Evolutionary conservation across 352 stramenopile species (phyloP), one percentile per base, ranked within the genome.

Genomic region (Pythium volutum): DNA sequence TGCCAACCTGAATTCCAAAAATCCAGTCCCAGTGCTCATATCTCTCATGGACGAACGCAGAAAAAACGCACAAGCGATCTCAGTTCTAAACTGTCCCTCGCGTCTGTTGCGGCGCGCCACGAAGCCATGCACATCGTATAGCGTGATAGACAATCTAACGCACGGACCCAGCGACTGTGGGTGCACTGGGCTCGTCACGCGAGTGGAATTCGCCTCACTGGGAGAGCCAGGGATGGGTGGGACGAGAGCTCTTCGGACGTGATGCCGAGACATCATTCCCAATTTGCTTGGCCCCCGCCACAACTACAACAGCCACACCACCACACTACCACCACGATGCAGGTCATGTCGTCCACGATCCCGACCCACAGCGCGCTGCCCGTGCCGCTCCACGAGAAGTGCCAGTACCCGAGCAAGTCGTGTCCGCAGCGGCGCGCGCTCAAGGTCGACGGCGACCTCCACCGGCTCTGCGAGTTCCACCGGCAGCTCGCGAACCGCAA

Each of bases 381-480:
- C 7, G 46, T 67, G 26, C 60, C 51, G 15, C 43, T 59, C 16
- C 48, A 68, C 4, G 53, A 63, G 11, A 55, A 54, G 23, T 69
- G 62, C 42, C 62, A 65, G 42, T 69, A 69, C 55, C 55, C 62
- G 16, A 69, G 62, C 62, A 69, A 69, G 45, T 55, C 49, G 10
- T 69, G 62, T 42, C 60, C 48, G 3, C 26, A 60, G 22, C 62
- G 42, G 8, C 55, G 62, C 25, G 62, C 56, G 8, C 29, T 64
- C 29, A 69, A 69, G 38, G 33, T 58, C 38, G 41, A 64, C 62
- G 62, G 62, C 31, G 33, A 64, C 14, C 42, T 65, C 39, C 62
- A 69, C 50, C 48, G 50, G 1, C 56, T 69, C 20, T 69, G 62
- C 38, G 62, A 69, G 55, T 60, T 60, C 43, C 62, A 69, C 29